Evolutionary conservation across 2,329 filamentous ascomycete species (phyloP), one percentile per base, ranked within the genome.

Genomic region (Dactylellina parvicollis): DNA sequence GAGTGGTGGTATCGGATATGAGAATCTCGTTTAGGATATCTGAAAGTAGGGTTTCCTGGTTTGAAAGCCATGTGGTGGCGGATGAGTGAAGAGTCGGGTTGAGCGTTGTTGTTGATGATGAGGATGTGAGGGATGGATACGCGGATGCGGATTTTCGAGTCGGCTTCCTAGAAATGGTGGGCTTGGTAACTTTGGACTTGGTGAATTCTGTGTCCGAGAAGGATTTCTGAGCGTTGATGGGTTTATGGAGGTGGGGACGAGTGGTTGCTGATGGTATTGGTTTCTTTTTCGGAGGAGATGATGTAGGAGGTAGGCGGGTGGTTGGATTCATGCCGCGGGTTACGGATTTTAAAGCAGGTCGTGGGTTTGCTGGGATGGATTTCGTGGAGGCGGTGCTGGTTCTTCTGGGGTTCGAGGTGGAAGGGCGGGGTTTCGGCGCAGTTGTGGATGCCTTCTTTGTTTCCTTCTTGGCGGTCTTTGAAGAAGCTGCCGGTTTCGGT

Each of bases 141-240:
- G 52, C 46, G n/a, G 69, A 73, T 4, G 69, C 69, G 14, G 69
- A 73, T 56, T 73, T 73, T 20, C 69, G 52, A 14, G 69, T 34
- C 8, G 60, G 69, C 38, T 61, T 69, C 30, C 24, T 36, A 56
- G 24, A 38, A 18, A 38, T 5, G 44, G 54, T 7, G 8, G 57
- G 46, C 34, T 73, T 66, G 36, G 56, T 20, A 14, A 56, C 40
- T 40, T 40, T 34, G 5, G 46, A 61, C 32, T 60, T 72, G 22
- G 46, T 47, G 47, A 61, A 66, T 61, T 73, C 69, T 7, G 60
- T 61, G 38, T 73, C 69, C 1, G 69, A 73, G 36, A 42, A 40
- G 22, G 69, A 44, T 56, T 66, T 64, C 12, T 44, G 30, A 3
- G 57, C 2, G 3, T 38, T 56, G 18, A 38, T 56, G 18, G 46